Conservation (phyloP, 1,284 basidiomycete species). For the Trametes pubescens region DNA sequence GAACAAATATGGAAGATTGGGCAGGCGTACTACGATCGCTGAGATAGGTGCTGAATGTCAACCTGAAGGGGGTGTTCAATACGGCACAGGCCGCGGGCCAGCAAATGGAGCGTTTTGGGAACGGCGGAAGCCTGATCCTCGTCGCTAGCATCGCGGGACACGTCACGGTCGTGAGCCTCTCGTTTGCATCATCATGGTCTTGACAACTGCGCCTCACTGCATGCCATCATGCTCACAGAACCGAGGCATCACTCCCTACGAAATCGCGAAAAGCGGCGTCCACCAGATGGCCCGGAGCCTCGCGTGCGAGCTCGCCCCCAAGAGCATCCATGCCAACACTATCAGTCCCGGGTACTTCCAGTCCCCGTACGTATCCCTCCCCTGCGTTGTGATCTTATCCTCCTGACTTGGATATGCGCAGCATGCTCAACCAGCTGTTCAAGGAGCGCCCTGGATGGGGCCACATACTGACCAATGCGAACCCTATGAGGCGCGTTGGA, state of each 20-base stretch:
- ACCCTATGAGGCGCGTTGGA: constrained; percentile 4
- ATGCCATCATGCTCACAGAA: neutral
- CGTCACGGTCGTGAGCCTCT: constrained; percentile 71
- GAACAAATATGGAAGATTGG: constrained; percentile 60
- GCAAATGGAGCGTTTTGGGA: constrained; percentile 75
- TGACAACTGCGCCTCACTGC: constrained; percentile 65
- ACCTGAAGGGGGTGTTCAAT: constrained; percentile 78
- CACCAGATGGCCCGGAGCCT: constrained; percentile 84
- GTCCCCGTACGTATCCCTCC: constrained; percentile 58
- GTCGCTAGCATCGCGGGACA: constrained; percentile 89
- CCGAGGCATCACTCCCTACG: constrained; percentile 61
- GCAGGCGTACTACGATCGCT: constrained; percentile 34
- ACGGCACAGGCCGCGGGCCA: constrained; percentile 82
- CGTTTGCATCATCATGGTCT: neutral
- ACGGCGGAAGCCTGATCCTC: constrained; percentile 80
- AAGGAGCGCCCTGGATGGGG: neutral
- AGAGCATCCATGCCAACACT: constrained; percentile 77
- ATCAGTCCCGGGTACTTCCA: constrained; percentile 79
- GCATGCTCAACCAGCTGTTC: neutral
- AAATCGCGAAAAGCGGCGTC: constrained; percentile 82
- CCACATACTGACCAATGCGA: neutral
- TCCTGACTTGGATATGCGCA: neutral
- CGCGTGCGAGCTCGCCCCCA: constrained; percentile 81
- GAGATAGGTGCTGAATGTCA: constrained; percentile 72
- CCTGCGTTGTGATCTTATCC: neutral